Evolutionary conservation across 495 filamentous ascomycete genomes (phyloP).

Genomic region (Talaromyces ruber): DNA sequence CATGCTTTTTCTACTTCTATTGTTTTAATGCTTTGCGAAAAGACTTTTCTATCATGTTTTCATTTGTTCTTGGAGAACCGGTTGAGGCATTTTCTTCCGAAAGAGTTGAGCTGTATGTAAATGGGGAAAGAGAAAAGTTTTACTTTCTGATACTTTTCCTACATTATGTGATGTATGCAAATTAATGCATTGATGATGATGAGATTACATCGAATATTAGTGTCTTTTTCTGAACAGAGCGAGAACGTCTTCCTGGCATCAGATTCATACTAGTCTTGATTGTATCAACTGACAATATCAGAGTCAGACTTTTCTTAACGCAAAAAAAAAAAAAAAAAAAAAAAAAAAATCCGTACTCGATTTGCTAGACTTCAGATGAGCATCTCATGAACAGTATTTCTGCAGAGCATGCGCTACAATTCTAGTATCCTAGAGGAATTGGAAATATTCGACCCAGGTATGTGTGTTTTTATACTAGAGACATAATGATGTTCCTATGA

Average conservation of each 20-base stretch:
- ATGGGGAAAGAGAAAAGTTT: not conserved
- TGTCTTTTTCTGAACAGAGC: too few relatives aligned
- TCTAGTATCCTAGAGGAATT: not conserved
- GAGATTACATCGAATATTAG: not conserved
- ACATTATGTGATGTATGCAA: not conserved
- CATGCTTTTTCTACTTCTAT: not conserved
- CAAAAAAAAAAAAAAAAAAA: too few relatives aligned
- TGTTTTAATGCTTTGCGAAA: not conserved
- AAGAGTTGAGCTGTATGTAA: not conserved
- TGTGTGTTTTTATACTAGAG: not conserved
- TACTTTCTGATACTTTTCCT: not conserved
- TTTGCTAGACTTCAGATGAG: not conserved
- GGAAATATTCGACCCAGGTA: not conserved
- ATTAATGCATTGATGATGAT: not conserved
- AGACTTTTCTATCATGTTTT: not conserved
- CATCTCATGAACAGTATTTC: too few relatives aligned
- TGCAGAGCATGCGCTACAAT: not conserved
- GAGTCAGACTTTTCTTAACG: too few relatives aligned
- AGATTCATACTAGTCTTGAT: not conserved
- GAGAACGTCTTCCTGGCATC: too few relatives aligned
- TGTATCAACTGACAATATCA: not conserved
- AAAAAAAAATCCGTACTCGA: too few relatives aligned
- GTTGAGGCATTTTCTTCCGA: not conserved
- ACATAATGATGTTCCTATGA: not conserved
- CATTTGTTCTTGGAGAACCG: constrained; percentile 2